Evolutionary conservation across 2,329 filamentous ascomycete genomes (phyloP), one percentile per base, ranked within the genome.

Genomic region (Lachnellula hyalina): DNA sequence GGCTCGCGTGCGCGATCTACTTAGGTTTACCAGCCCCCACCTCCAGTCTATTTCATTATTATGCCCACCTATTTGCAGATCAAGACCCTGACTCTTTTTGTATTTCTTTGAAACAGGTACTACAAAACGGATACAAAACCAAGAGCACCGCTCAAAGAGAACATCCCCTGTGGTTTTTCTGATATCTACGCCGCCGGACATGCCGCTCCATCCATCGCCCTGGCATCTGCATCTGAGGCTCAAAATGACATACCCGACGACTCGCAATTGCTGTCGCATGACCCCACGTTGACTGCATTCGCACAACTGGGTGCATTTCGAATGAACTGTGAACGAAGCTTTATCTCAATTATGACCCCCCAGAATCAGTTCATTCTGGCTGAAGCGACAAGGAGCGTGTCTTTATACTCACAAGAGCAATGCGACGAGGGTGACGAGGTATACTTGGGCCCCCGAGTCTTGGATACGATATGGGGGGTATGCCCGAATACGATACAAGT

Each of bases 241-340:
- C 28, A 32, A 32, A 32, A 11, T 11, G 28, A 32, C 28, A 32
- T 32, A 32, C 56, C 54, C 8, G 45, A 54, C n/a, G 45, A 53
- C 32, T 17, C 44, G 4, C 48, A 55, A 4, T 28, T 51, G 15
- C 52, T 55, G 19, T 34, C 19, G 6, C 58, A 61, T 47, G 77
- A 74, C 63, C 72, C 73, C 1, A 72, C 71, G 34, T 68, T 78
- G 38, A 70, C 70, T 5, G 71, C 72, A 1, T 71, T 74, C 51
- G 68, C 77, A 0, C 78, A 81, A 63, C 70, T 81, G 6, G 74
- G 72, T 4, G 71, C 76, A 0, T 68, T 79, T 15, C 71, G 75
- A 0, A 65, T 81, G 46, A 66, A 73, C 21, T 72, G 72, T 34
- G 71, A 74, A 53, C 73, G 77, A 7, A 71, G 69, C 41, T 73